phyloP scores from a whole-genome alignment of 1,139 yeast species.

The Yamadazyma oceani region DNA sequence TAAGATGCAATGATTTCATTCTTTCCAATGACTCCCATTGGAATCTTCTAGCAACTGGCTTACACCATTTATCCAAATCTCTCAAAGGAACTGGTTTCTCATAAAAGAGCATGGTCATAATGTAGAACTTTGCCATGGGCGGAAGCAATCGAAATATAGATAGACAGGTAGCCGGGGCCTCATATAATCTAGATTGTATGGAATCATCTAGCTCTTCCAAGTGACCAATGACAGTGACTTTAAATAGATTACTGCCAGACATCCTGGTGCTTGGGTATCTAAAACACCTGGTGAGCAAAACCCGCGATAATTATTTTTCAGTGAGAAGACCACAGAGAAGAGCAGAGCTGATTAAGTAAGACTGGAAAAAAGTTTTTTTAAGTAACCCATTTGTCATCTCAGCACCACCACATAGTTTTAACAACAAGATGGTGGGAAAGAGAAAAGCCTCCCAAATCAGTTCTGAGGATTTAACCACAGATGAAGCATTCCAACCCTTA shows the following conservation, averaged over 20 bases:
- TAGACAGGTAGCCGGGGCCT: conserved; percentile 86
- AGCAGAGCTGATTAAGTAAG: not conserved
- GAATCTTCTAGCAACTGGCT: conserved; percentile 50
- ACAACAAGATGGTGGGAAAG: conserved; percentile 12
- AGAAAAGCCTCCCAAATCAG: conserved; percentile 16
- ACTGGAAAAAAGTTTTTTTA: not conserved
- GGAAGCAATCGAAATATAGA: conserved; percentile 89
- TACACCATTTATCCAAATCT: conserved; percentile 77
- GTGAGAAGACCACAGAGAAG: too few species aligned
- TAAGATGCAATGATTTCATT: conserved; percentile 70
- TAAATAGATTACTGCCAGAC: conserved; percentile 33
- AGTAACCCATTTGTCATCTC: not conserved
- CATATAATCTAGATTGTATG: conserved; percentile 75
- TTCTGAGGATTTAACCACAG: conserved; percentile 18
- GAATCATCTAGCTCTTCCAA: conserved; percentile 85
- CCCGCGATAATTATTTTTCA: too few species aligned
- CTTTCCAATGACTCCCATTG: conserved; percentile 81
- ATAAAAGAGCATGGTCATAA: conserved; percentile 83
- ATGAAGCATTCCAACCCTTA: conserved; percentile 70
- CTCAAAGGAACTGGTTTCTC: conserved; percentile 69
- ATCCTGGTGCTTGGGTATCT: too few species aligned
- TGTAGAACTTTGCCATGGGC: conserved; percentile 81
- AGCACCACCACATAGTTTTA: not conserved
- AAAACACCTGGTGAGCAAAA: too few species aligned
- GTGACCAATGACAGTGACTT: conserved; percentile 79